Base-by-base conservation (phyloP, 1,139 yeast genomes). In the Arxiozyma heterogenica region DNA sequence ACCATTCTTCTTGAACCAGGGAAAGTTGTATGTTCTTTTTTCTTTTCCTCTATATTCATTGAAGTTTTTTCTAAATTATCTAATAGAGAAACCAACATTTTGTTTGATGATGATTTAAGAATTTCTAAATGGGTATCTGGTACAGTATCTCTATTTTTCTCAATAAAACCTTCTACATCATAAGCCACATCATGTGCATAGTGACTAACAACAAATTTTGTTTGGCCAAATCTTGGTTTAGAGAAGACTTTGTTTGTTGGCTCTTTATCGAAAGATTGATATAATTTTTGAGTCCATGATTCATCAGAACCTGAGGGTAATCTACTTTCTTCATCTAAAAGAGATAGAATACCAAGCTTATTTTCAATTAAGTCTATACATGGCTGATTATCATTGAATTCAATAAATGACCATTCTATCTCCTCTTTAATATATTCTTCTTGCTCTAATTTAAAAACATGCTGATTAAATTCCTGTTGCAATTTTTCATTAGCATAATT, bases 401-500 rank as follows among this genome's bases (percentile, higher is more conserved):
- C 98, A 64, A 93, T 93, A 68, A 93, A 93, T 18, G 94, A 86
- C 98, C 98, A 93, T 71, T 91, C 94, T 59, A 93, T 91, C 65
- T 91, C 88, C 74, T 93, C 98, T 57, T 80, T 81, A 51, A 90
- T 78, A 69, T 93, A 93, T 67, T 93, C 97, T 68, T 91, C 97
- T 75, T 93, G 98, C 68, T 93, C 98, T 59, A 93, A 79, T 69
- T 91, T 93, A 78, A 93, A 93, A 50, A 93, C 98, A 68, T 93
- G 98, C 71, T 91, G 98, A 67, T 91, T 93, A 71, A 93, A 93
- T 69, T 91, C 98, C 72, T 93, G 98, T 72, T 93, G 98, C 63
- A 93, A 78, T 72, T 93, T 93, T 74, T 93, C 98, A 71, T 93
- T 93, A 51, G 98, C 98, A 70, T 93, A 93, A 69, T 93, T 93